These are phyloP conservation scores for Withania somnifera DNA, from an alignment of 305 asterid genomes.

Conservation along the genomic window DNA sequence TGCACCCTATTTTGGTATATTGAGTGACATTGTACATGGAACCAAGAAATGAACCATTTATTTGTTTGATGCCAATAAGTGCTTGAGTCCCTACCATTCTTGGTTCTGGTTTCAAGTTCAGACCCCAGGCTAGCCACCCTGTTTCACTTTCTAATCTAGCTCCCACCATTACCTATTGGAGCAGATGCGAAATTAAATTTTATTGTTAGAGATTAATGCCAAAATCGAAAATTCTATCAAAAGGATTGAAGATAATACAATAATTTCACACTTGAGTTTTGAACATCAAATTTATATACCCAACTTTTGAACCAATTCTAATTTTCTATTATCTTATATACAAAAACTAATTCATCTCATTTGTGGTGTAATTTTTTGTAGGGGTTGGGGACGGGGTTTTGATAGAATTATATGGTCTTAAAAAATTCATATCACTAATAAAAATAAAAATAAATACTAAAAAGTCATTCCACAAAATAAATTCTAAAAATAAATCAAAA, in stretches of 20 bases:
- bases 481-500: neutral
- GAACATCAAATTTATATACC: neutral
- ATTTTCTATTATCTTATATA: too few relatives aligned
- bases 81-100: constrained; percentile 53
- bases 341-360: too few relatives aligned
- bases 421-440: too few relatives aligned
- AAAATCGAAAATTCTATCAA: neutral
- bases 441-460: neutral
- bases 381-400: too few relatives aligned
- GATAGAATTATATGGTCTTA: too few relatives aligned
- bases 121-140: constrained; percentile 66
- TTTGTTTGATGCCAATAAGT: constrained; percentile 36
- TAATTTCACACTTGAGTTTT: neutral
- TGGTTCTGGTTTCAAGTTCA: constrained; percentile 32
- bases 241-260: neutral
- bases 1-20: constrained; percentile 25
- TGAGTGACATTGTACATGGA: constrained; percentile 23
- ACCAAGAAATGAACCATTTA: neutral
- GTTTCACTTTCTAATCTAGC: constrained; percentile 13
- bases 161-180: constrained; percentile 16
- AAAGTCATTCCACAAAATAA: neutral
- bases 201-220: neutral
- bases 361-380: too few relatives aligned
- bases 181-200: neutral
- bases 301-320: neutral